Base-by-base conservation (phyloP, 306 rosid genomes). In the Medicago arabica region DNA sequence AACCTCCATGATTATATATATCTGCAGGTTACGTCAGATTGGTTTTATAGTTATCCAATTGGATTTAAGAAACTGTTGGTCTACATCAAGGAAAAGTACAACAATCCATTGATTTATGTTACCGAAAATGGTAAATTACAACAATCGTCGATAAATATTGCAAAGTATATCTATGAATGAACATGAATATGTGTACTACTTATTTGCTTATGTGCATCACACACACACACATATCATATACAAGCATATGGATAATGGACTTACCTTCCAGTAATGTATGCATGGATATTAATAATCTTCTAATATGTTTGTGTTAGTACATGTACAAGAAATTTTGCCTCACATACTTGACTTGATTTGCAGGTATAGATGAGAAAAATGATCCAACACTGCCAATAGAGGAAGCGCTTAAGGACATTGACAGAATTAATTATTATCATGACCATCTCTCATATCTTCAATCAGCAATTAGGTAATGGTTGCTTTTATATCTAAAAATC, bases 51-150 rank as follows among this genome's bases (percentile, higher is more conserved):
- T 6, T 89, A 86, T 76, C 94, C 91, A 2, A 54, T 3, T 63
- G 92, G 95, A 53, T 15, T 91, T 72, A 58, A 2, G n/a, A 80
- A 87, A 3, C 16, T 83, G 0, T 57, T 89, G 77, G 23, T 78
- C 15, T 87, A 87, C 69, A 63, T 36, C 2, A 87, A 77, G 75
- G 14, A 7, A 36, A 89, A 78, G 80, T 91, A 87, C 49, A 64
- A 86, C 12, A 83, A 84, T 25, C 92, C 89, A 9, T 51, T 87
- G 25, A 83, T 86, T 47, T 91, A 87, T 66, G 86, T 91, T 2
- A 87, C 86, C 3, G 95, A 87, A 80, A 89, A 89, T 64, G 91
- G 93, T 89, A 83, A 16, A 17, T 69, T 69, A n/a, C 18, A 41
- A 43, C 36, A 67, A 40, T 34, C 34, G 34, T 65, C 41, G 6